phyloP scores from a whole-genome alignment of 2,329 filamentous ascomycete species.

The Colletotrichum plurivorum region DNA sequence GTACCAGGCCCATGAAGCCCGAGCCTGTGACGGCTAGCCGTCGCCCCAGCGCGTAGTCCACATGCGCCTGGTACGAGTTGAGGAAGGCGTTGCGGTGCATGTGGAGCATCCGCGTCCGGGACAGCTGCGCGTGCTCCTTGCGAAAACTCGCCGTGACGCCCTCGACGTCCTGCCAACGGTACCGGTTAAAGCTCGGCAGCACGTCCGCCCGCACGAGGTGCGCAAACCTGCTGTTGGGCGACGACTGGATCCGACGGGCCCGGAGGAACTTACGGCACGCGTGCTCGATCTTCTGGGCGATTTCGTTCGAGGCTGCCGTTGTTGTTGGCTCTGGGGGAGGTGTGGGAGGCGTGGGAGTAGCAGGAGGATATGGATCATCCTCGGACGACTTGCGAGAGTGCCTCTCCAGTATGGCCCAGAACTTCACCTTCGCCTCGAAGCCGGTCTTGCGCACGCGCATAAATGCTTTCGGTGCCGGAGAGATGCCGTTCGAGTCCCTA shows the following conservation, averaged over 20 bases:
- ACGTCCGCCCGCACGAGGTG: background rate
- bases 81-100: background rate
- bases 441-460: background rate
- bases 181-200: background rate
- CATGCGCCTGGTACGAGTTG: background rate
- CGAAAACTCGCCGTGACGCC: background rate
- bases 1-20: constrained; percentile 1
- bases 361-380: too few species aligned
- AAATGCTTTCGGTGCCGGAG: background rate
- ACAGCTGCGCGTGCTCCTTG: background rate
- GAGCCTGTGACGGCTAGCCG: background rate
- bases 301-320: background rate
- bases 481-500: background rate
- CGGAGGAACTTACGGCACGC: background rate
- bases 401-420: background rate
- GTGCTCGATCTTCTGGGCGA: background rate
- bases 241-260: background rate
- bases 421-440: background rate
- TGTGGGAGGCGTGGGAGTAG: too few species aligned
- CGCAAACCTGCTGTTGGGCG: constrained; percentile 1
- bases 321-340: too few species aligned
- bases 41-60: background rate
- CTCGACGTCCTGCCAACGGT: background rate
- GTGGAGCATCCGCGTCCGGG: background rate
- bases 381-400: too few species aligned